Base-by-base conservation (phyloP, 257 asterid species). In the Forsythia suspensa region DNA sequence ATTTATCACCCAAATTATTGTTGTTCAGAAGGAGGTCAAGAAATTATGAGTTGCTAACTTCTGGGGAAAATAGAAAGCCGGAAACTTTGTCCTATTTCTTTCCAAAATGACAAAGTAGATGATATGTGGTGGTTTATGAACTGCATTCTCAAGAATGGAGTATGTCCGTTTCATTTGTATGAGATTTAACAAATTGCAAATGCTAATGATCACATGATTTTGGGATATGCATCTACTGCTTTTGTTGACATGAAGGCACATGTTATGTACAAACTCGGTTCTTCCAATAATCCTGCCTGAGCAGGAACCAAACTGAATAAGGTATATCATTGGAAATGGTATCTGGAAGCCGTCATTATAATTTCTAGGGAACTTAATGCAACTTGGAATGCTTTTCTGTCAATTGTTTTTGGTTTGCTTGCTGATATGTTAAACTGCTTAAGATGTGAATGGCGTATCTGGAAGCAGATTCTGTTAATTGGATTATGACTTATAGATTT, bases 401-500 rank as follows among this genome's bases (percentile, higher is more conserved):
- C 69, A 44, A 42, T 69, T 43, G 48, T 11, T 55, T 10, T 44
- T 75, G 8, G 75, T 78, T 46, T 48, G 70, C 24, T 37, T 57
- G 63, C 46, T 40, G 24, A 37, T n/a, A 11, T 70, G 13, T 51
- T 51, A 51, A 51, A 51, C 68, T 61, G 36, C 68, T 61, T 70
- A 11, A 55, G 39, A 74, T 21, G 68, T n/a, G 68, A n/a, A 21
- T 21, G 12, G 20, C 11, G 21, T 21, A 61, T 61, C 68, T 21
- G 13, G 11, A 61, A 70, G 72, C 72, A 73, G 57, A 70, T 29
- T 8, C 42, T 40, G n/a, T 29, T 75, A 51, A 63, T 10, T 40
- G 68, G 51, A 71, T 42, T 71, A 76, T 38, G 81, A 84, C 72
- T 82, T 72, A 63, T 51, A 21, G 52, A 71, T 43, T 29, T 48